Percentiles rank a stretch among this genome's conserved stretches.
Conservation (phyloP, 345 rosid species). For the Clausena lansium region DNA sequence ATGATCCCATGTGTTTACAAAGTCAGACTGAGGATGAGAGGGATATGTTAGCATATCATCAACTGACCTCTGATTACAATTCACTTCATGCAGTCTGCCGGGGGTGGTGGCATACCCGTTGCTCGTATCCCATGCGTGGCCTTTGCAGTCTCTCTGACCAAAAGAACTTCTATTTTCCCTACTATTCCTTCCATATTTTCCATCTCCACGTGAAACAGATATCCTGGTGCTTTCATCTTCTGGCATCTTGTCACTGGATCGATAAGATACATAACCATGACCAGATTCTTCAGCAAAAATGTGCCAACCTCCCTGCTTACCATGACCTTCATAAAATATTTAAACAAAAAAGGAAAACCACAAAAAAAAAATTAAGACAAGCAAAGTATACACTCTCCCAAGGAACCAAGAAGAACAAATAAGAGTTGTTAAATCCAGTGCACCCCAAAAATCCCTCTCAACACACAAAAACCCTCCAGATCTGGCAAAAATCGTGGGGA, state of each 20-base stretch:
- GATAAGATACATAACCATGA: constrained; percentile 54
- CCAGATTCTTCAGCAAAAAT: constrained; percentile 62
- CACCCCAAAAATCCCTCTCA: background rate
- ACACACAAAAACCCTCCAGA: background rate
- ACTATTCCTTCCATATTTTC: constrained; percentile 58
- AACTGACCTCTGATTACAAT: constrained; percentile 53
- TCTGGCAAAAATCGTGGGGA: background rate
- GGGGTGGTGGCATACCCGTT: constrained; percentile 55
- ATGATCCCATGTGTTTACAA: constrained; percentile 49
- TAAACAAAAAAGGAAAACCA: constrained; percentile 26
- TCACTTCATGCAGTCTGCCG: constrained; percentile 56
- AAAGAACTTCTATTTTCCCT: constrained; percentile 66
- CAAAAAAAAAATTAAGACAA: constrained; percentile 30
- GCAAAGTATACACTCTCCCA: constrained; percentile 16
- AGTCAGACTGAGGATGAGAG: constrained; percentile 46
- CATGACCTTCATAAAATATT: constrained; percentile 69
- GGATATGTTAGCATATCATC: constrained; percentile 48
- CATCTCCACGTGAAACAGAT: constrained; percentile 57
- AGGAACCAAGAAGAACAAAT: background rate
- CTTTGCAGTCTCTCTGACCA: constrained; percentile 73
- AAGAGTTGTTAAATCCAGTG: background rate
- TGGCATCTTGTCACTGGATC: constrained; percentile 53
- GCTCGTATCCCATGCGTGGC: constrained; percentile 59
- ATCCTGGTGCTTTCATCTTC: constrained; percentile 59
- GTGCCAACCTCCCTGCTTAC: constrained; percentile 86